Conservation (phyloP, 73 alveolate species). For the Stentor roeselii region DNA sequence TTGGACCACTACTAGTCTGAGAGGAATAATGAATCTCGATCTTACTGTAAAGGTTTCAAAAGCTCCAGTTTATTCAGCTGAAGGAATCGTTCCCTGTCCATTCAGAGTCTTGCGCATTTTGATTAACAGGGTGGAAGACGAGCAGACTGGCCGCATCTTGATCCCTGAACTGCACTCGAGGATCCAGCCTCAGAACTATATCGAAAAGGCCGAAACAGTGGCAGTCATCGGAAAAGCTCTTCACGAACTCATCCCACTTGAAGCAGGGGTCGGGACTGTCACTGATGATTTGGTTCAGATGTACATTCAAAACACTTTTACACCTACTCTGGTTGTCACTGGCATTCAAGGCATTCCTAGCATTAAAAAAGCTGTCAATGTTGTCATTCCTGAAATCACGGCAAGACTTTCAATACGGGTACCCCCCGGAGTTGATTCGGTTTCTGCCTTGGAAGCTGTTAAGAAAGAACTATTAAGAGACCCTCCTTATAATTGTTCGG, state of each 20-base stretch:
- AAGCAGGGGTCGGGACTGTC: constrained; percentile 61
- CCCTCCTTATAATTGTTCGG: constrained; percentile 80
- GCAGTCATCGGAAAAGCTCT: constrained; percentile 54
- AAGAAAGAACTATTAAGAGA: constrained; percentile 62
- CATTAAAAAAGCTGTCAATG: constrained; percentile 84
- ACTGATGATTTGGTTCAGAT: constrained; percentile 56
- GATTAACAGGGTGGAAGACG: constrained; percentile 81
- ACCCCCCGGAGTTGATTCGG: constrained; percentile 83
- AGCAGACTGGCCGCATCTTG: constrained; percentile 69
- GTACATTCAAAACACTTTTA: constrained; percentile 79
- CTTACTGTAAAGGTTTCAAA: constrained; percentile 28
- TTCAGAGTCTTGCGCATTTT: constrained; percentile 69
- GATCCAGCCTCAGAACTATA: constrained; percentile 48
- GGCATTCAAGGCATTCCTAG: constrained; percentile 92
- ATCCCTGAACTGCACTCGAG: constrained; percentile 61
- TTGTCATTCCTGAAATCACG: constrained; percentile 74
- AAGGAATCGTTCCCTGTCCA: constrained; percentile 84
- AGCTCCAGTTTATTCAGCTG: constrained; percentile 50
- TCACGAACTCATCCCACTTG: constrained; percentile 39
- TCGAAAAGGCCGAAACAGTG: constrained; percentile 63
- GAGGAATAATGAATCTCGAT: constrained; percentile 35
- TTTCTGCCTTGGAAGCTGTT: constrained; percentile 64
- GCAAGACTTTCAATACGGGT: constrained; percentile 80
- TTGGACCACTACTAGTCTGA: constrained; percentile 26
- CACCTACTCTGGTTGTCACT: constrained; percentile 71